Evolutionary conservation across 352 stramenopile species (phyloP), one percentile per base, ranked within the genome.

Genomic region (Thraustochytrium striatum): DNA sequence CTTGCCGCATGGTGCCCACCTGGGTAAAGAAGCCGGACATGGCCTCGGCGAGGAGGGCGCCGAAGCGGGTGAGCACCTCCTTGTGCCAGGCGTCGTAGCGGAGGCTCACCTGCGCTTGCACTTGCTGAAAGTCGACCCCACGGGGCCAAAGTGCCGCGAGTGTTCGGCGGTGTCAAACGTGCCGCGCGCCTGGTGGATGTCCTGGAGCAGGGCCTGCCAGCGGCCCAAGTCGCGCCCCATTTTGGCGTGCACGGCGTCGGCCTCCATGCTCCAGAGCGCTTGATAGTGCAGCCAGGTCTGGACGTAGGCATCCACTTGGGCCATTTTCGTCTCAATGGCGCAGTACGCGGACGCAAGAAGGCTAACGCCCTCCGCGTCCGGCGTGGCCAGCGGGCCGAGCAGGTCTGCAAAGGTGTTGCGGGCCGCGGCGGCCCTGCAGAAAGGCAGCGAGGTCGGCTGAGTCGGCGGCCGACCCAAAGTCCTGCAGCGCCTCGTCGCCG

Each of bases 81-180:
- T 98, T 98, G 82, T 99, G 96, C 95, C 96, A 99, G 2, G 95
- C 95, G 84, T 99, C 97, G 86, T 99, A 99, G 9, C 82, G 79
- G 16, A 72, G 38, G 16, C 57, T 57, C n/a, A 86, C 57, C 82
- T 94, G 88, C 1, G 91, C 89, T 82, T 96, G 91, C 13, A 96
- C 90, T 85, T 95, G 89, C 82, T 95, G 88, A 70, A 95, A 95
- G 83, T 96, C 94, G 21, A 97, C 87, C 2, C 89, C 72, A 97
- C 88, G 9, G 82, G 95, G 79, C 83, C 96, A 85, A 95, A 98
- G 13, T 83, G 80, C 72, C 93, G 93, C n/a, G 90, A 89, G 86
- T 90, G 87, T 81, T 94, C 85, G 61, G 91, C 82, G 2, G 89
- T 91, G 84, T 99, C 96, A 61, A 99, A 94, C n/a, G 90, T 91